Evolutionary conservation across 345 rosid species (phyloP), one percentile per base, ranked within the genome.

Genomic region (Pugionium cornutum): DNA sequence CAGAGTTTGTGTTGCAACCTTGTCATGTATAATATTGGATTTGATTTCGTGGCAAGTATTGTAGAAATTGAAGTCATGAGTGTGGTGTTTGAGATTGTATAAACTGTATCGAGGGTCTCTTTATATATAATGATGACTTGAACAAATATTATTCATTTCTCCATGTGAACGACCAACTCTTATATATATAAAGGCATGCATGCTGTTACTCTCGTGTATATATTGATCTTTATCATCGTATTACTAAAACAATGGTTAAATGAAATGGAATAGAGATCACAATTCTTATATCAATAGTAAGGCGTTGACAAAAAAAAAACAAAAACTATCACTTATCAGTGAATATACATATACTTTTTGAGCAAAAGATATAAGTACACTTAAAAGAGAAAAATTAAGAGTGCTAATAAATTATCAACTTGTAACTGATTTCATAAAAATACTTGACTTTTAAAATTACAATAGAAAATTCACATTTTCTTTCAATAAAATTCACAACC

Each of bases 101-200:
- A 56, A 54, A 56, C 6, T 64, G 69, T 58, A 72, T 72, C 6
- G 33, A 54, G n/a, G 32, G 25, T 39, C 4, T 43, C 2, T 2
- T 36, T 26, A 54, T 49, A n/a, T 64, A 45, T 64, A 55, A 26
- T 37, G 25, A 53, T 44, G 35, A 45, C n/a, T 44, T 18, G 34
- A 45, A 36, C 54, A 26, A 9, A 36, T 53, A 44, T 30, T 18
- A 52, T 29, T 53, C 5, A 36, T 44, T 28, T 36, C 4, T 8
- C 5, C 60, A 59, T 27, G 52, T 26, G 9, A 34, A 51, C 32
- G 43, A 67, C 46, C 59, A 42, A 34, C 36, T 42, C 60, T 26
- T 10, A 1, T 50, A 53, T 2, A 3, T 4, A 44, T n/a, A 37
- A 28, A 39, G 10, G 54, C 67, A 61, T 61, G 68, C 35, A n/a